Percentiles rank a stretch among this genome's conserved stretches.
phyloP scores from a whole-genome alignment of 2,329 filamentous ascomycete genomes.

The Atkinsonella texensis region DNA sequence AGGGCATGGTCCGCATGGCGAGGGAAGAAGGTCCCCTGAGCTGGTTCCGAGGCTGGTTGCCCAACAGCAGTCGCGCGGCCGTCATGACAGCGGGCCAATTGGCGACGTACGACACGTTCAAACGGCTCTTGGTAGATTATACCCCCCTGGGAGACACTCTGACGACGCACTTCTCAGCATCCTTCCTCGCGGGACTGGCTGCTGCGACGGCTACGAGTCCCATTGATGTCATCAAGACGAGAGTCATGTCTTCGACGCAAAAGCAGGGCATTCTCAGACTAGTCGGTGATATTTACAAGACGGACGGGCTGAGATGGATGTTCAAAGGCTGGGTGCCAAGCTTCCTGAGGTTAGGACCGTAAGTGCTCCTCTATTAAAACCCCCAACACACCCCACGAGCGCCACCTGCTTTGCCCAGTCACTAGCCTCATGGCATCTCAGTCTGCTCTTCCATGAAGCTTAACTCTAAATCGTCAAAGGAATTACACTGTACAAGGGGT shows the following conservation, averaged over 20 bases:
- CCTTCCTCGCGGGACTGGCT: slow-evolving; percentile 67
- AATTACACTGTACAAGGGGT: too few relatives aligned
- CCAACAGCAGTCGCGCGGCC: slow-evolving; percentile 70
- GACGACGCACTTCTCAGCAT: slow-evolving; percentile 68
- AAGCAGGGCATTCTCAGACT: slow-evolving; percentile 42
- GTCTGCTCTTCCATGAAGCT: too few relatives aligned
- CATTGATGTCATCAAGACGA: slow-evolving; percentile 81
- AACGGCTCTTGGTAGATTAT: slow-evolving; percentile 52
- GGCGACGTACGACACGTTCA: slow-evolving; percentile 76
- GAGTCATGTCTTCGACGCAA: slow-evolving; percentile 61
- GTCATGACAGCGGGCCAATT: slow-evolving; percentile 81
- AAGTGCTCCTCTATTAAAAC: slow-evolving; percentile 19
- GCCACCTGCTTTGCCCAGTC: background rate
- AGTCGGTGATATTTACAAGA: slow-evolving; percentile 53
- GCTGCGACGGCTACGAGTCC: slow-evolving; percentile 78
- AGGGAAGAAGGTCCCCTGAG: slow-evolving; percentile 65
- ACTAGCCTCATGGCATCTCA: too few relatives aligned
- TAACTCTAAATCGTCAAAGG: too few relatives aligned
- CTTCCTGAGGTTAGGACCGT: slow-evolving; percentile 53
- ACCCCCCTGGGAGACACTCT: slow-evolving; percentile 58
- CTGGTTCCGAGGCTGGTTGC: slow-evolving; percentile 76
- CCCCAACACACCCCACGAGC: background rate
- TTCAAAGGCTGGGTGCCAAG: slow-evolving; percentile 86
- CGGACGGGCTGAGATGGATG: slow-evolving; percentile 70
- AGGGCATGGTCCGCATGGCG: slow-evolving; percentile 80